Base-by-base conservation (phyloP, 2,329 filamentous ascomycete species). In the Magnaporthiopsis poae region DNA sequence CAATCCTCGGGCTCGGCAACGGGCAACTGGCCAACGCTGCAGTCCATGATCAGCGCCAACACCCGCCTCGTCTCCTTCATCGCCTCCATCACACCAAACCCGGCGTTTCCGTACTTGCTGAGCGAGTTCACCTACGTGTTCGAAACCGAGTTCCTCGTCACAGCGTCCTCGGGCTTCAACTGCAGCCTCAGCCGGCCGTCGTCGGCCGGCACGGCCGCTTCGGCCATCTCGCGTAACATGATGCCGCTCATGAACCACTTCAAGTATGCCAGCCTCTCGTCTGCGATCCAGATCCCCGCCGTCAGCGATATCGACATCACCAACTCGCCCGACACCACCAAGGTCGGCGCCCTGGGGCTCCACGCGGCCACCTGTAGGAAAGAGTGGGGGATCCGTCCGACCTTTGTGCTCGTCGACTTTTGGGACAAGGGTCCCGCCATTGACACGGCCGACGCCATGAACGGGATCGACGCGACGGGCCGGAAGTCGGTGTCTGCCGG, bases 231-330 rank as follows among this genome's bases (percentile, higher is more conserved):
- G 0, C 80, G 81, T 1, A 84, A 84, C 70, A 82, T 86, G 71
- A 82, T 95, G 74, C 86, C 90, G 33, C 80, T 95, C 12, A 82
- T 91, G 79, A 95, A 95, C 80, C 91, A 95, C 78, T 94, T 95
- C 80, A 82, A 89, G 65, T 88, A 93, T 79, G 78, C 81, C 67
- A 77, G 74, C 5, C 73, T 86, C 29, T 74, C 79, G n/a, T 75
- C 82, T 4, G 80, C 80, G 68, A 84, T 91, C 71, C 77, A 84
- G 69, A 79, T 86, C 60, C 89, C 89, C 2, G 84, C 89, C 70
- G 79, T 83, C n/a, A 80, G 78, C 69, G 80, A 84, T 71, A 83
- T 90, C 69, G 77, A 78, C 11, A 84, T 80, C 12, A 91, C 90
- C 60, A 94, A 94, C 75, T 86, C 83, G 52, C 79, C 87, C 11